Evolutionary conservation across 2,329 filamentous ascomycete species (phyloP).

Genomic region (Dactylonectria macrodidyma): DNA sequence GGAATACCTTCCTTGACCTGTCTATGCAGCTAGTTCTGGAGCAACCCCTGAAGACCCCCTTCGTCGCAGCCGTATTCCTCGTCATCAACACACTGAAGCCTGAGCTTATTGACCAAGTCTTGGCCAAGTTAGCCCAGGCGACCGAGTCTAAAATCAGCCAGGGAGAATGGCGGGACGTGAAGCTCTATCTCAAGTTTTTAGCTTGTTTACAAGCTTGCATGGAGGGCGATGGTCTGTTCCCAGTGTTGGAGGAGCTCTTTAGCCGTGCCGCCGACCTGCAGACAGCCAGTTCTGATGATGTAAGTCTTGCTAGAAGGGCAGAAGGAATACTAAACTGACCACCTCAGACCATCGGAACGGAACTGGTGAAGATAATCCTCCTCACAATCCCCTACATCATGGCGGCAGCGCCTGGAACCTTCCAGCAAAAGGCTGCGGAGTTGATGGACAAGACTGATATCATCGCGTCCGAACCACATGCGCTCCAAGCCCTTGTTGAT

Average conservation of each 20-base stretch:
- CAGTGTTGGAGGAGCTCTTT: conserved; percentile 91
- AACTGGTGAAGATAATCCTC: conserved; percentile 96
- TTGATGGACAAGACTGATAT: conserved; percentile 96
- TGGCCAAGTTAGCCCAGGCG: conserved; percentile 73
- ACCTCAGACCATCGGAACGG: conserved; percentile 76
- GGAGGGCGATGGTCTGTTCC: conserved; percentile 88
- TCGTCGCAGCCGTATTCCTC: conserved; percentile 87
- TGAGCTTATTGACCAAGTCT: conserved; percentile 80
- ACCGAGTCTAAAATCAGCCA: conserved; percentile 77
- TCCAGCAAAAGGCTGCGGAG: conserved; percentile 80
- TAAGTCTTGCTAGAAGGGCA: conserved; percentile 61
- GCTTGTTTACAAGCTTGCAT: conserved; percentile 87
- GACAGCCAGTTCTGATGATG: conserved; percentile 93
- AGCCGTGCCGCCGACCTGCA: conserved; percentile 92
- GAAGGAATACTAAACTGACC: conserved; percentile 27
- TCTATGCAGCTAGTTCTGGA: conserved; percentile 84
- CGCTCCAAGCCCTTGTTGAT: conserved; percentile 88
- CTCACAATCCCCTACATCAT: conserved; percentile 94
- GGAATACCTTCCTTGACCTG: conserved; percentile 80
- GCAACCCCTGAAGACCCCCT: conserved; percentile 98
- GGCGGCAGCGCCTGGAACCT: conserved; percentile 78
- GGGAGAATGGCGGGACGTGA: conserved; percentile 91
- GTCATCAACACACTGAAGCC: conserved; percentile 84
- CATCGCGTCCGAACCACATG: conserved; percentile 89
- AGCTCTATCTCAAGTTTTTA: conserved; percentile 90